Evolutionary conservation across 129 eudicot species (phyloP), one percentile per base, ranked within the genome.

Genomic region (Solidago caesia): DNA sequence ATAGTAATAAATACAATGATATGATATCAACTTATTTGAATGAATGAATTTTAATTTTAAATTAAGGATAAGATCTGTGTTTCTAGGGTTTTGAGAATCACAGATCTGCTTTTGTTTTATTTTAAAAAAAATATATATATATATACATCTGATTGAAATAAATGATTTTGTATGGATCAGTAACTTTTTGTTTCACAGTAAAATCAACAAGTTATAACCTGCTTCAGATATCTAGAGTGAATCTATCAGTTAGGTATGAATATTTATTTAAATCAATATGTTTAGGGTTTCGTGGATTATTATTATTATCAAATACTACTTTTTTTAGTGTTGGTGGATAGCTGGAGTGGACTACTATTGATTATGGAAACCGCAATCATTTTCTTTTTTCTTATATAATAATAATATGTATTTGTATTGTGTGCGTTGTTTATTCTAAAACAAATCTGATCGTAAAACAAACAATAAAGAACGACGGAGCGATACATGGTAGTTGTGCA

Each of bases 61-160:
- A 33, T 14, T 27, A 60, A 65, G 43, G 45, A 26, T 75, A 41
- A 60, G 73, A 77, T 82, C 80, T 82, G 83, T 64, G 51, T 74
- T 53, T 59, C 68, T 68, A 39, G 68, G 74, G 76, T 65, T 66
- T 45, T 68, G 4, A 53, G 41, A 75, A 26, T 65, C 29, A 43
- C 77, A 83, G 92, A 87, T 85, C 87, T 80, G 55, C 29, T 47
- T 6, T 49, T 27, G 74, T 51, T 67, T 53, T 51, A 12, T 44
- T 7, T 65, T 14, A 15, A 14, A 0, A 16, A 2, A 64, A 6
- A 5, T 8, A 41, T 8, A 60, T 9, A 1, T 11, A 8, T 62
- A 5, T 45, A 13, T 0, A 9, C 15, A 42, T 5, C 6, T 47
- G 58, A 12, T 65, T 48, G 49, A 33, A 33, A 33, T 33, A 33